These are phyloP conservation scores for Pythium myriotylum DNA, from an alignment of 352 stramenopile genomes.

Conservation along the genomic window DNA sequence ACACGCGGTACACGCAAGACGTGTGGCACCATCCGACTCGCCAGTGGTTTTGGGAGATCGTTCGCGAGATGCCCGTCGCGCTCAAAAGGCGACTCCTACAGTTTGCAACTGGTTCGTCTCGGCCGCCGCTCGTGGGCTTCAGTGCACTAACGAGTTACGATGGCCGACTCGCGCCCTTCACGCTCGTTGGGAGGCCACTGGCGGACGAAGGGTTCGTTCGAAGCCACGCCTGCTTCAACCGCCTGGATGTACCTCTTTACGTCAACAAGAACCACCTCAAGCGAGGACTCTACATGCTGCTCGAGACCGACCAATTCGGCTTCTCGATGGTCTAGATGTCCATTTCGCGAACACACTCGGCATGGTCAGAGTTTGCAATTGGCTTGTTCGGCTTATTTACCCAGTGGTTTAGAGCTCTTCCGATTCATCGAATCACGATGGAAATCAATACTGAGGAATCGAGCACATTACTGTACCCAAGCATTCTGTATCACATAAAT, in stretches of 20 bases:
- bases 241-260: conserved; percentile 9
- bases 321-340: conserved; percentile 35
- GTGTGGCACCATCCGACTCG: conserved; percentile 2
- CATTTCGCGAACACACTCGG: no score
- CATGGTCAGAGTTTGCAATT: no score
- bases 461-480: no score
- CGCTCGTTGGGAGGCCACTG: conserved; percentile 8
- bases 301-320: conserved; percentile 51
- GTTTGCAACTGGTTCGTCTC: conserved; percentile 37
- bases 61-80: conserved; percentile 48
- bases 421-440: no score
- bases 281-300: conserved; percentile 49
- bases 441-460: no score
- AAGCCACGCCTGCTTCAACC: conserved; percentile 18
- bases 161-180: conserved; percentile 27
- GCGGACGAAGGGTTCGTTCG: conserved; percentile 5
- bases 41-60: conserved; percentile 33
- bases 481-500: no score
- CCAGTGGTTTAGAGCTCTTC: no score
- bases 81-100: conserved; percentile 34
- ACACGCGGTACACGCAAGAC: conserved; percentile 45
- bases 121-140: conserved; percentile 33
- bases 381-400: no score
- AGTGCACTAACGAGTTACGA: conserved; percentile 26
- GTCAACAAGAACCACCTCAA: conserved; percentile 87